Base-by-base conservation (phyloP, 2,329 filamentous ascomycete species). In the Colletotrichum melonis region DNA sequence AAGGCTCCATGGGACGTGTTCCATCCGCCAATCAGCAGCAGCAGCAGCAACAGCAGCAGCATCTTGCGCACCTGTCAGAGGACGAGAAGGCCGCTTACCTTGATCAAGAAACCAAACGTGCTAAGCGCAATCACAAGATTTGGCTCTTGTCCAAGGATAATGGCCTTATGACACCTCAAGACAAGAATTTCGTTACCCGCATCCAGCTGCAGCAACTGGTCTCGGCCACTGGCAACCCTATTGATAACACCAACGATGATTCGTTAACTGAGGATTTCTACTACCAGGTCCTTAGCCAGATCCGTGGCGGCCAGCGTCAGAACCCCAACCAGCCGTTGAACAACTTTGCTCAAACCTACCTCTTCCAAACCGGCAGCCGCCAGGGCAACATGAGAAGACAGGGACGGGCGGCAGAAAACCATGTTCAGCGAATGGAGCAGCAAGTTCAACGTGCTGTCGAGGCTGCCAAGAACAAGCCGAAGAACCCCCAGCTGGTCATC, bases 391-490 rank as follows among this genome's bases (percentile, higher is more conserved):
- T 91, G 80, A 88, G 95, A 75, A 91, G 95, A 76, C 92, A 97
- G 77, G 91, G 92, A 74, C 90, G 95, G 72, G 94, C 93, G 56
- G 95, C 94, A 22, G 97, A 99, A 82, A 99, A 98, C 81, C 97
- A 99, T 80, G 94, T 98, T 86, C 97, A 98, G 82, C 93, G 97
- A 68, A 99, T 99, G 97, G 96, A 99, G 83, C 97, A 99, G 83
- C 97, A 99, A 83, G 97, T 99, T 14, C 96, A 98, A 81, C 92
- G 97, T 69, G 97, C 97, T 28, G 97, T 99, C 0, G 97, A 99
- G 80, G 97, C 97, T 1, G 97, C 97, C 65, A 99, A 98, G 86
- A 94, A 95, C 73, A 96, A 97, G 83, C 97, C 97, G 14, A 99
- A 99, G 88, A 98, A 97, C 80, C 97, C 97, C 79, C 95, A 98